These are phyloP conservation scores for Ogataea glucozyma DNA, from an alignment of 805 yeast genomes.

Conservation along the genomic window DNA sequence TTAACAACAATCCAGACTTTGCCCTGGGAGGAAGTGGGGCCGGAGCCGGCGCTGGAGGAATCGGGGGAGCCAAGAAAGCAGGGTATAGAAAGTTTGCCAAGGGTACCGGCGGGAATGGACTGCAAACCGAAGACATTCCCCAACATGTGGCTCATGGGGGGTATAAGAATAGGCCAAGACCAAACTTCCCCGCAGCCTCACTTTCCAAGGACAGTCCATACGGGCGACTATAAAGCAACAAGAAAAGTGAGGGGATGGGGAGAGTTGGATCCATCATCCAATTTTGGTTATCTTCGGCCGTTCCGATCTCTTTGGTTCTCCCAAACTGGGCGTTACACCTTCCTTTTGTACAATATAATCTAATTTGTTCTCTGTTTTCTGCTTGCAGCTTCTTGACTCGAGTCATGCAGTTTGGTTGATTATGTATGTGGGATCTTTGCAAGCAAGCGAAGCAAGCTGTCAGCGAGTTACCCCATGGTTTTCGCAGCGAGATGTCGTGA, in stretches of 20 bases:
- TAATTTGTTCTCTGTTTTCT: too few relatives aligned
- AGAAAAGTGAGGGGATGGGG: too few relatives aligned
- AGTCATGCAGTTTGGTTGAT: too few relatives aligned
- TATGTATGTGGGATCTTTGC: too few relatives aligned
- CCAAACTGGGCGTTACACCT: too few relatives aligned
- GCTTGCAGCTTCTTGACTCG: too few relatives aligned
- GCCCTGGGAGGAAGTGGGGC: constrained; percentile 22
- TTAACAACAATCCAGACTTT: constrained; percentile 54
- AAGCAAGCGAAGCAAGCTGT: too few relatives aligned
- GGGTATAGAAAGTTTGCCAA: constrained; percentile 29
- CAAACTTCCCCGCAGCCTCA: constrained; percentile 43
- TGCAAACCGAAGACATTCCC: constrained; percentile 18
- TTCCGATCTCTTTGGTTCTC: constrained; percentile 10
- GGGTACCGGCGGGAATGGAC: constrained; percentile 12
- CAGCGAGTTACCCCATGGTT: too few relatives aligned
- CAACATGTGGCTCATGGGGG: constrained; percentile 21
- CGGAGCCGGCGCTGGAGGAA: neutral
- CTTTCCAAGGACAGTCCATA: constrained; percentile 46
- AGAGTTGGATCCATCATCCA: neutral
- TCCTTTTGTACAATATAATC: too few relatives aligned
- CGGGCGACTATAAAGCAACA: constrained; percentile 32
- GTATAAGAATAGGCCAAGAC: constrained; percentile 30
- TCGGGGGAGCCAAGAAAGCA: constrained; percentile 12
- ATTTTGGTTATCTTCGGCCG: constrained; percentile 5
- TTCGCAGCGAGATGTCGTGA: too few relatives aligned